Percentiles rank a stretch among this genome's conserved stretches.
phyloP scores from a whole-genome alignment of 2,329 filamentous ascomycete species.

The Aspergillus sp. region DNA sequence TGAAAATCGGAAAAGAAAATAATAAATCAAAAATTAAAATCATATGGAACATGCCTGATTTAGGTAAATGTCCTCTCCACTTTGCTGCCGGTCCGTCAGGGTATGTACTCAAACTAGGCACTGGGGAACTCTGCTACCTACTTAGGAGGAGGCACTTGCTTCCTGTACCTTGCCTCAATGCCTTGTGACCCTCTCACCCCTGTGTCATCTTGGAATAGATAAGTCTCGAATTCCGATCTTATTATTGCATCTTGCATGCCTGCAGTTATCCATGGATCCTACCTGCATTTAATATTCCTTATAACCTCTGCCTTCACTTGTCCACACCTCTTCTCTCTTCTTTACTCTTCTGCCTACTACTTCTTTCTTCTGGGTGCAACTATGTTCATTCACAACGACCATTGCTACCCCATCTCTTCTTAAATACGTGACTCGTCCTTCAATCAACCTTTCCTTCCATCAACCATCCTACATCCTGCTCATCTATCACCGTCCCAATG shows the following conservation, averaged over 20 bases:
- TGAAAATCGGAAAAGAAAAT: too few relatives aligned
- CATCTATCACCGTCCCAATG: conserved; percentile 23
- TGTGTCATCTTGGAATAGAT: conserved; percentile 22
- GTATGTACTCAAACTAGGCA: conserved; percentile 12
- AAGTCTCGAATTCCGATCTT: conserved; percentile 18
- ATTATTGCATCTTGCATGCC: conserved; percentile 18
- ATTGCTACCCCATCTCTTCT: background rate
- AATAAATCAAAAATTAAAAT: background rate
- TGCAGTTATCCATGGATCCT: conserved; percentile 22
- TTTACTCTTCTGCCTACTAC: conserved; percentile 1
- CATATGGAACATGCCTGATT: background rate
- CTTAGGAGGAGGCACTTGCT: background rate
- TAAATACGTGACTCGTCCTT: background rate
- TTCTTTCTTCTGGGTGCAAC: conserved; percentile 1
- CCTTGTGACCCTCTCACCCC: conserved; percentile 21
- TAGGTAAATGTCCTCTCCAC: conserved; percentile 1
- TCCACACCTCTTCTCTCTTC: background rate
- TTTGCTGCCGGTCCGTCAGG: conserved; percentile 10
- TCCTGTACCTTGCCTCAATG: conserved; percentile 22
- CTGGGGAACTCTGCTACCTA: conserved; percentile 1
- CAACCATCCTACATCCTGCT: background rate
- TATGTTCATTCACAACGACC: conserved; percentile 4
- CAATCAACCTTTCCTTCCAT: conserved; percentile 1
- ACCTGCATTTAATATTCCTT: conserved; percentile 17
- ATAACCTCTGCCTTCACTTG: conserved; percentile 15